These are phyloP conservation scores for Saccharomyces hybrid DNA, from an alignment of 1,139 yeast genomes.

Conservation along the genomic window DNA sequence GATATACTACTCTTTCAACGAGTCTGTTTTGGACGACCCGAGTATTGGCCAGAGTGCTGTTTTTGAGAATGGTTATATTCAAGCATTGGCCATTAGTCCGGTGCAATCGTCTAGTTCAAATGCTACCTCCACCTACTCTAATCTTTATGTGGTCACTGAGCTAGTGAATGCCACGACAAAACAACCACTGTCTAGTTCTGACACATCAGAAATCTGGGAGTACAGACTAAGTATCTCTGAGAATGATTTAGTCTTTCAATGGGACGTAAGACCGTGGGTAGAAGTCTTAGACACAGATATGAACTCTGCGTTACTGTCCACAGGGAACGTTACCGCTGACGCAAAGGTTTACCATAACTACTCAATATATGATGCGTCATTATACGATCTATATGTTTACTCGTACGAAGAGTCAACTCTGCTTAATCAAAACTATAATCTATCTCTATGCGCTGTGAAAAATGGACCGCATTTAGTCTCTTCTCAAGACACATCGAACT, in stretches of 20 bases:
- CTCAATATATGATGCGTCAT: constrained; percentile 27
- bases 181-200: constrained; percentile 27
- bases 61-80: constrained; percentile 47
- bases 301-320: constrained; percentile 58
- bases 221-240: constrained; percentile 69
- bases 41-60: constrained; percentile 18
- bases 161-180: constrained; percentile 25
- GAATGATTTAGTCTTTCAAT: constrained; percentile 56
- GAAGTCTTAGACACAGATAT: constrained; percentile 67
- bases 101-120: constrained; percentile 23
- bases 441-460: constrained; percentile 70
- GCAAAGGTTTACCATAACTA: constrained; percentile 25
- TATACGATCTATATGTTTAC: constrained; percentile 43
- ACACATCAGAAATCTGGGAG: constrained; percentile 35
- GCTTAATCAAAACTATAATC: constrained; percentile 38
- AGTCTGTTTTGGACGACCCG: constrained; percentile 34
- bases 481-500: constrained; percentile 23
- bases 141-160: constrained; percentile 40
- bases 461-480: constrained; percentile 34
- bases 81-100: constrained; percentile 43
- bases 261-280: constrained; percentile 57
- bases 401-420: constrained; percentile 37
- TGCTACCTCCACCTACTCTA: constrained; percentile 17
- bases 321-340: constrained; percentile 46
- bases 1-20: constrained; percentile 46